Conservation (phyloP, 352 stramenopile species). For the Globisporangium canariense region DNA sequence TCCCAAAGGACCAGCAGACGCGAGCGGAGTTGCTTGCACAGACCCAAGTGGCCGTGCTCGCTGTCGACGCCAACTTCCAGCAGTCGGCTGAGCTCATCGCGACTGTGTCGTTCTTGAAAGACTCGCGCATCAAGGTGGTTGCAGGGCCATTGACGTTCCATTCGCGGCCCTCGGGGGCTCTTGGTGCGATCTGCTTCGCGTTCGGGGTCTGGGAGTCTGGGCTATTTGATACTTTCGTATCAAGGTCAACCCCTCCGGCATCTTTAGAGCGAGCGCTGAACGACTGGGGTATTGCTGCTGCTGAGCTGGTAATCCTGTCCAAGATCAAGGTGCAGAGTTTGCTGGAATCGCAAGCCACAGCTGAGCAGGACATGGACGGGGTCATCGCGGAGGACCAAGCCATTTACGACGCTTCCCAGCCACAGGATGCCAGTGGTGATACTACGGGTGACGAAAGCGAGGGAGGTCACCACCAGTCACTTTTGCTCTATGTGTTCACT, state of each 20-base stretch:
- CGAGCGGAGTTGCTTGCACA: constrained; percentile 26
- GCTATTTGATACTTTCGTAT: constrained; percentile 24
- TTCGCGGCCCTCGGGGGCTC: constrained; percentile 35
- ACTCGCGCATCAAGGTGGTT: constrained; percentile 34
- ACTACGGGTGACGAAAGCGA: background rate
- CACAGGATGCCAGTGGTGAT: background rate
- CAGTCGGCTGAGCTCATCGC: constrained; percentile 29
- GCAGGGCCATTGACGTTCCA: constrained; percentile 38
- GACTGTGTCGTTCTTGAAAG: constrained; percentile 52
- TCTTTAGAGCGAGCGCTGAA: background rate
- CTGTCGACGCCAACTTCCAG: constrained; percentile 38
- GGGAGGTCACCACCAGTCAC: background rate
- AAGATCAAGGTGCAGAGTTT: constrained; percentile 5
- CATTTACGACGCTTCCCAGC: background rate
- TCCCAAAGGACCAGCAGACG: constrained; percentile 29
- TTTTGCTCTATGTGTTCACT: constrained; percentile 5
- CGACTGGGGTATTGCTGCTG: background rate
- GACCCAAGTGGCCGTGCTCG: constrained; percentile 33
- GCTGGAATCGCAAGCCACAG: constrained; percentile 1
- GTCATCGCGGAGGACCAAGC: constrained; percentile 1
- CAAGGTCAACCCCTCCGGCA: background rate
- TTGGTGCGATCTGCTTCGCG: constrained; percentile 44
- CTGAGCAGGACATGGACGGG: constrained; percentile 11
- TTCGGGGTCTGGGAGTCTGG: constrained; percentile 35
- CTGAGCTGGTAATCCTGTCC: constrained; percentile 17